A percentile compares a stretch with the other conserved stretches of the same genome.
phyloP scores from a whole-genome alignment of 805 yeast genomes.

The Brettanomyces naardenensis region DNA sequence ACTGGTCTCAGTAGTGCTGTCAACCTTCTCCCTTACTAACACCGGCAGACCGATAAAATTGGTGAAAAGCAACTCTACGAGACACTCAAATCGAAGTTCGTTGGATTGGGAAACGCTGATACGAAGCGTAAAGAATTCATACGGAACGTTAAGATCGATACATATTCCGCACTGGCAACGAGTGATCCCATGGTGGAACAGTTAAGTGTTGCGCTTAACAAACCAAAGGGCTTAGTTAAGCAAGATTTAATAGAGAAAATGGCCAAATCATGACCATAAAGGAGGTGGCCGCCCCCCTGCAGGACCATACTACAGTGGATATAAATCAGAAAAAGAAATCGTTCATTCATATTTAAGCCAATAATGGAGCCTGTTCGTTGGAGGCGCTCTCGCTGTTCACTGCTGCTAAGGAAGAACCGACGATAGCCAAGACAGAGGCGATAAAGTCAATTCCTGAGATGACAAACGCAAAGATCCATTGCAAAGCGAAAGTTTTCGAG shows the following conservation, averaged over 20 bases:
- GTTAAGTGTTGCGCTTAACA: constrained; percentile 43
- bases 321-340: no score
- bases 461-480: constrained; percentile 77
- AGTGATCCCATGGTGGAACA: constrained; percentile 49
- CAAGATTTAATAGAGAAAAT: constrained; percentile 32
- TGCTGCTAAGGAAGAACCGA: constrained; percentile 24
- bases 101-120: constrained; percentile 71
- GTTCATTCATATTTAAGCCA: constrained; percentile 9
- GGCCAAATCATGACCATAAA: constrained; percentile 27
- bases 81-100: constrained; percentile 49
- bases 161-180: constrained; percentile 53
- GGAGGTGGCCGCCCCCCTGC: no score
- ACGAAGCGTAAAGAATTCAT: constrained; percentile 68
- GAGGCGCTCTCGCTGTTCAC: constrained; percentile 6
- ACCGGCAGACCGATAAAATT: constrained; percentile 51
- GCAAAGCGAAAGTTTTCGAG: constrained; percentile 64
- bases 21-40: neutral
- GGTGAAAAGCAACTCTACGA: constrained; percentile 52
- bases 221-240: constrained; percentile 29
- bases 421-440: constrained; percentile 38
- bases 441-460: constrained; percentile 53
- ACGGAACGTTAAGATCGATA: constrained; percentile 57
- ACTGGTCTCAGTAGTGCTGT: no score
- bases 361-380: constrained; percentile 27
- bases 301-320: no score